phyloP scores from a whole-genome alignment of 768 basidiomycete genomes.

The Nidularia sp. region DNA sequence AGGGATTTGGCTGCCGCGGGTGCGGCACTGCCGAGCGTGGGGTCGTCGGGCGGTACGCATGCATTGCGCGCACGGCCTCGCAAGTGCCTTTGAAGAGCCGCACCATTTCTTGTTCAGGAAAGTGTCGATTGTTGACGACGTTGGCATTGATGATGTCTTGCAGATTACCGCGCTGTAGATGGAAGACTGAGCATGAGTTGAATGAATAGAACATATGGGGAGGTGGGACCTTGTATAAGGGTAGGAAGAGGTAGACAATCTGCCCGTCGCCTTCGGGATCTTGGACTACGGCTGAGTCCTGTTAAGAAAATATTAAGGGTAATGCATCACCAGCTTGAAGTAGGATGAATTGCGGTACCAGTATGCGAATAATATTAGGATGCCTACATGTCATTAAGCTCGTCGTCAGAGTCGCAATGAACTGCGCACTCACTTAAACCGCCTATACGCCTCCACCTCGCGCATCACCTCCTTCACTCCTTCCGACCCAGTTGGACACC shows the following conservation, averaged over 20 bases:
- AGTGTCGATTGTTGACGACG: slow-evolving; percentile 75
- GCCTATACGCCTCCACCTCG: slow-evolving; percentile 89
- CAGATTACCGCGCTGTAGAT: slow-evolving; percentile 76
- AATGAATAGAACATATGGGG: background rate
- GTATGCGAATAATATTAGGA: slow-evolving; percentile 93
- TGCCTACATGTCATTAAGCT: slow-evolving; percentile 47
- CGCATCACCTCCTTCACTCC: slow-evolving; percentile 87
- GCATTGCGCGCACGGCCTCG: slow-evolving; percentile 92
- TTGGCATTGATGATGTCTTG: slow-evolving; percentile 93
- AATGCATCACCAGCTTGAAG: too few species aligned
- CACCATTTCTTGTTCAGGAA: slow-evolving; percentile 86
- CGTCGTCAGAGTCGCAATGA: background rate
- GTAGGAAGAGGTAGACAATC: slow-evolving; percentile 94
- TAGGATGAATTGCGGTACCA: slow-evolving; percentile 39
- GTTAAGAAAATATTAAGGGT: background rate
- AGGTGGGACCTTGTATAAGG: slow-evolving; percentile 75
- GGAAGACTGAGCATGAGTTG: background rate
- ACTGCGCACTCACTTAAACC: slow-evolving; percentile 70
- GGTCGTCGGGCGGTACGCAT: slow-evolving; percentile 68
- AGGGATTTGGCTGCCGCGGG: slow-evolving; percentile 10
- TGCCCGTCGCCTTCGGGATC: slow-evolving; percentile 91
- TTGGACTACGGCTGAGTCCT: slow-evolving; percentile 94
- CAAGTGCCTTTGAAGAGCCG: slow-evolving; percentile 92
- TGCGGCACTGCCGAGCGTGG: slow-evolving; percentile 27
- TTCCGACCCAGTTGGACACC: slow-evolving; percentile 85